Evolutionary conservation across 306 rosid genomes (phyloP).

Genomic region (Castanospermum australe): DNA sequence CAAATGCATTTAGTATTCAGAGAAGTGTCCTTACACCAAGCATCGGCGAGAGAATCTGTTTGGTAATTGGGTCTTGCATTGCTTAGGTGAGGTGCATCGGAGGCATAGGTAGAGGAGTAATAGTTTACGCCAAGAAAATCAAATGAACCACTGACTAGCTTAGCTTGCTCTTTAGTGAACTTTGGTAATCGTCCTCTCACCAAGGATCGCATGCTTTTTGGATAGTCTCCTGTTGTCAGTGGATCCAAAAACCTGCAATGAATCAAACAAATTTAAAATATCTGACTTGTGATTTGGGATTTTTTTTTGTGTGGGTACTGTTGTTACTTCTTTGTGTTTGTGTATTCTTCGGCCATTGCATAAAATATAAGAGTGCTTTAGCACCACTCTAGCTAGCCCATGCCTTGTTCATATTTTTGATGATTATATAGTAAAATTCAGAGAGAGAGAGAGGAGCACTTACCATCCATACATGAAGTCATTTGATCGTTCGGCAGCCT

Average conservation of each 20-base stretch:
- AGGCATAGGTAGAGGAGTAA: constrained; percentile 41
- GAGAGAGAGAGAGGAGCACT: too few species aligned
- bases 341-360: too few species aligned
- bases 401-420: too few species aligned
- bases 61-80: constrained; percentile 16
- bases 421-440: too few species aligned
- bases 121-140: constrained; percentile 68
- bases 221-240: constrained; percentile 58
- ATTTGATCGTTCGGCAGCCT: constrained; percentile 15
- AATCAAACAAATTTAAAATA: neutral
- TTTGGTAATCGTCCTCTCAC: constrained; percentile 50
- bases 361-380: too few species aligned
- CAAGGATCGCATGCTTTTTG: constrained; percentile 44
- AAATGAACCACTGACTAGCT: constrained; percentile 40
- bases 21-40: constrained; percentile 18
- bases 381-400: too few species aligned
- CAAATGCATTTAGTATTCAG: neutral
- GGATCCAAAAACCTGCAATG: constrained; percentile 57
- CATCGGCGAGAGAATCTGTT: constrained; percentile 28
- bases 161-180: constrained; percentile 37
- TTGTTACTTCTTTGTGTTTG: too few species aligned
- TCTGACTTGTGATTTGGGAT: too few species aligned
- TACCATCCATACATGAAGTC: constrained; percentile 43
- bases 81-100: constrained; percentile 18
- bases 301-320: too few species aligned